Percentiles rank a stretch among this genome's conserved stretches.
Conservation (phyloP, 2,329 filamentous ascomycete genomes). For the Byssoonygena ceratinophila region DNA sequence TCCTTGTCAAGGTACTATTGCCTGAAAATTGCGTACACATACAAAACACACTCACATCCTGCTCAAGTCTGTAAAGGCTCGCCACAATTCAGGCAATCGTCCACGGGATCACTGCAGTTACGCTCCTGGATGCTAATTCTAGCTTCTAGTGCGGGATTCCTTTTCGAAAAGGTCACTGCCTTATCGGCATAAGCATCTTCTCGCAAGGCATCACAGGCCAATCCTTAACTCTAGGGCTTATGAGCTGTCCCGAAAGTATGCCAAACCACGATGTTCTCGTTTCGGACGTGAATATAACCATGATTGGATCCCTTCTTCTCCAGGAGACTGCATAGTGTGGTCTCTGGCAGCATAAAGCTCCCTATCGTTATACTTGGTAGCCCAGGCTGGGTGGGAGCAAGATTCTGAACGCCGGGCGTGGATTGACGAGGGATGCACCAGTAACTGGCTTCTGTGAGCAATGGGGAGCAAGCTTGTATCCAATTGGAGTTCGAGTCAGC, state of each 20-base stretch:
- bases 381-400: conserved; percentile 46
- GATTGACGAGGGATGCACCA: conserved; percentile 45
- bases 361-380: conserved; percentile 43
- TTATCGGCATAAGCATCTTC: conserved; percentile 22
- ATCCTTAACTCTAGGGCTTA: conserved; percentile 36
- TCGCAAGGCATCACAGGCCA: conserved; percentile 42
- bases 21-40: too few relatives aligned
- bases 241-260: conserved; percentile 38
- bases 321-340: conserved; percentile 45
- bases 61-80: too few relatives aligned
- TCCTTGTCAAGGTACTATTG: too few relatives aligned
- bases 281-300: conserved; percentile 33
- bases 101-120: conserved; percentile 14
- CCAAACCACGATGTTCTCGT: conserved; percentile 38
- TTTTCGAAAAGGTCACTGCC: conserved; percentile 24
- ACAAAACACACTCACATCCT: too few relatives aligned
- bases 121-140: conserved; percentile 9
- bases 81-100: neutral
- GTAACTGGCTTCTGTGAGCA: conserved; percentile 49
- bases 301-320: conserved; percentile 38
- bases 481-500: conserved; percentile 44
- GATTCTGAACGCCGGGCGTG: conserved; percentile 45
- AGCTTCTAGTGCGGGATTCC: conserved; percentile 21
- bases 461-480: conserved; percentile 47
- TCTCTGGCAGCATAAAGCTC: conserved; percentile 46